A percentile compares a stretch with the other conserved stretches of the same genome.
Evolutionary conservation across 78 protist species (phyloP).

Genomic region (Parvularia atlantis): DNA sequence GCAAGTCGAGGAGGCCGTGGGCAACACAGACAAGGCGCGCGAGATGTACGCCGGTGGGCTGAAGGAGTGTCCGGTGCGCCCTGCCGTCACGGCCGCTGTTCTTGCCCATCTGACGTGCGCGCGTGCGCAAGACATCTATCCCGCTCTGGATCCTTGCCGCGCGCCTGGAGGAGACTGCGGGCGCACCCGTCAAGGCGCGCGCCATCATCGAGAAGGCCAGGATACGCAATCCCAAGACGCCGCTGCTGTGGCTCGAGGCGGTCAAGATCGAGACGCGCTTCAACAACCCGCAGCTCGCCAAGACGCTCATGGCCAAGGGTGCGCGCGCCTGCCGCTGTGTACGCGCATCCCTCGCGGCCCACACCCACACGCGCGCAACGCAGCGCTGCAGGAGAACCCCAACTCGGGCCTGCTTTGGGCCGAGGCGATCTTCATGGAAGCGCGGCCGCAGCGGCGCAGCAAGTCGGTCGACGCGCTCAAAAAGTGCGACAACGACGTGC

Average conservation of each 20-base stretch:
- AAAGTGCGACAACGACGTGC: slow-evolving; percentile 32
- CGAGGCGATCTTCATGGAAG: slow-evolving; percentile 59
- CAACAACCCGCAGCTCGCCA: slow-evolving; percentile 7
- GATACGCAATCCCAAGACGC: slow-evolving; percentile 26
- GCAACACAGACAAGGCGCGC: slow-evolving; percentile 40
- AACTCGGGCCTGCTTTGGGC: slow-evolving; percentile 80
- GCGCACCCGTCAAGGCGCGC: slow-evolving; percentile 32
- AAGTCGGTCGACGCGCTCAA: slow-evolving; percentile 70
- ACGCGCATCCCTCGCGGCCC: too few relatives aligned
- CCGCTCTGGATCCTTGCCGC: slow-evolving; percentile 70
- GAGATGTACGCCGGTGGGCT: slow-evolving; percentile 23
- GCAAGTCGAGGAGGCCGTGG: slow-evolving; percentile 36
- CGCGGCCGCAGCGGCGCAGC: slow-evolving; percentile 27
- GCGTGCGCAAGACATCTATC: too few relatives aligned
- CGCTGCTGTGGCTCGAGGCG: slow-evolving; percentile 60
- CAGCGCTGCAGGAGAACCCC: slow-evolving; percentile 76
- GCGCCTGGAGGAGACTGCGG: slow-evolving; percentile 39
- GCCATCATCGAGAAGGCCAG: slow-evolving; percentile 60
- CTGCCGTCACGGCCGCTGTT: too few relatives aligned
- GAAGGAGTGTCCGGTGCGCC: too few relatives aligned
- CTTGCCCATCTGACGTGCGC: too few relatives aligned
- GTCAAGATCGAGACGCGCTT: slow-evolving; percentile 30
- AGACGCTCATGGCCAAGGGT: slow-evolving; percentile 37
- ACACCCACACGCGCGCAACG: too few relatives aligned
- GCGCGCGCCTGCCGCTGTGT: too few relatives aligned